These are phyloP conservation scores for Leccinum barrowsii DNA, from an alignment of 768 basidiomycete species.

Conservation along the genomic window DNA sequence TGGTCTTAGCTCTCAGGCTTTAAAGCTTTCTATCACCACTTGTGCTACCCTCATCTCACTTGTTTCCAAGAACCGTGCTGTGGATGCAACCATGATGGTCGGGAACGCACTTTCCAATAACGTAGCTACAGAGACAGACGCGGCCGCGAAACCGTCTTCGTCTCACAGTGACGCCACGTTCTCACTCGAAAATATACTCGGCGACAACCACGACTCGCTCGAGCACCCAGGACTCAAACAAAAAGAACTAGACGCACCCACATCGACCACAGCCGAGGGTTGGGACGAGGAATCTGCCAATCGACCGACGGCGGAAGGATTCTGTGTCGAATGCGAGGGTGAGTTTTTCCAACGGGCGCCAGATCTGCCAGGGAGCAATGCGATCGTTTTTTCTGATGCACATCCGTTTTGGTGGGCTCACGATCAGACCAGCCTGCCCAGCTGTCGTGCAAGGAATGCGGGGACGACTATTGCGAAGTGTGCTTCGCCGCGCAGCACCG, in stretches of 20 bases:
- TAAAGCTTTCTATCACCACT: constrained; percentile 10
- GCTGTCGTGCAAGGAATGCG: constrained; percentile 66
- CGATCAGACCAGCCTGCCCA: constrained; percentile 77
- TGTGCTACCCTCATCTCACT: constrained; percentile 5
- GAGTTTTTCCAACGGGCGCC: constrained; percentile 11
- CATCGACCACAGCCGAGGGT: constrained; percentile 40
- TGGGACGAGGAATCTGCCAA: constrained; percentile 64
- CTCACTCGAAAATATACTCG: constrained; percentile 69
- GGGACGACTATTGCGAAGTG: constrained; percentile 76
- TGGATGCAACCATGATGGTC: constrained; percentile 21
- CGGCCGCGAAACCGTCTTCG: constrained; percentile 3
- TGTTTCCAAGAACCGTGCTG: not conserved
- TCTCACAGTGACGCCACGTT: constrained; percentile 31
- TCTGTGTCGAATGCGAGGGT: constrained; percentile 89
- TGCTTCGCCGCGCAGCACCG: constrained; percentile 84
- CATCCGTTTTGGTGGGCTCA: not conserved
- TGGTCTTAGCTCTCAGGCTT: not conserved
- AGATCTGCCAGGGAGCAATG: not conserved
- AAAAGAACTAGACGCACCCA: constrained; percentile 32
- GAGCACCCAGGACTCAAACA: constrained; percentile 46
- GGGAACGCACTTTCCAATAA: constrained; percentile 17
- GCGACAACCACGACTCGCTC: constrained; percentile 57
- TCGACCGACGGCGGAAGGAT: constrained; percentile 54
- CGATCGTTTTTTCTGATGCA: not conserved
- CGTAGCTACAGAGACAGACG: constrained; percentile 12